These are phyloP conservation scores for Dactylis glomerata DNA, from an alignment of 176 grass and related monocot species.

Conservation along the genomic window DNA sequence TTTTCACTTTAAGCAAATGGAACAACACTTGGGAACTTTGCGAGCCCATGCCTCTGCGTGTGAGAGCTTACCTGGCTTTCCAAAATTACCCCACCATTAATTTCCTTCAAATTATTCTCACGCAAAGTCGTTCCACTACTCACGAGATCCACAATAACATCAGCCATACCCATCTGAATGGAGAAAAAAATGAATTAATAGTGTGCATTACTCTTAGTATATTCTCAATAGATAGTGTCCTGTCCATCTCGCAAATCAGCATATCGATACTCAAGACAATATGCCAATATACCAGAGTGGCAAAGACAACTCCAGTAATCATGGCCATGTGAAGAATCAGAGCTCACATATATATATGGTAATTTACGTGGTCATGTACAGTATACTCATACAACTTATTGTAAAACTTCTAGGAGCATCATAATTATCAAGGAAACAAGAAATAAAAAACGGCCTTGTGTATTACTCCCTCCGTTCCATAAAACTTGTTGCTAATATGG, in stretches of 20 bases:
- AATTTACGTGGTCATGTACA: neutral
- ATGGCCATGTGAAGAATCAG: neutral
- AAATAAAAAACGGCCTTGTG: neutral
- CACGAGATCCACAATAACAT: conserved; percentile 95
- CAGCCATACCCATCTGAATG: conserved; percentile 89
- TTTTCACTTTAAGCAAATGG: neutral
- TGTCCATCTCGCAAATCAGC: neutral
- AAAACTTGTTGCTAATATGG: too few species aligned
- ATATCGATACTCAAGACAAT: neutral
- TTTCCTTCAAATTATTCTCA: conserved; percentile 98
- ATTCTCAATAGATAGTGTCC: neutral
- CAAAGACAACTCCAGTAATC: neutral
- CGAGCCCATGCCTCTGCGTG: rapidly evolving
- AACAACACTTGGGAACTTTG: neutral
- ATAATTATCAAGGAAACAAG: conserved; percentile 6
- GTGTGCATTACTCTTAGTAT: neutral
- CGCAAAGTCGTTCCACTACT: conserved; percentile 92
- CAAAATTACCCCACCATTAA: conserved; percentile 81
- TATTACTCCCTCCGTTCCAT: neutral
- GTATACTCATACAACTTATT: conserved; percentile 4
- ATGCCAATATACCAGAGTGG: conserved; percentile 16
- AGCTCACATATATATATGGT: neutral
- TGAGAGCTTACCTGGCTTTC: conserved; percentile 75
- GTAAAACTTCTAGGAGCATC: neutral
- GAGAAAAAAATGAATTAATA: conserved; percentile 21